These are phyloP conservation scores for Colletotrichum noveboracense DNA, from an alignment of 2,329 filamentous ascomycete species.

Conservation along the genomic window DNA sequence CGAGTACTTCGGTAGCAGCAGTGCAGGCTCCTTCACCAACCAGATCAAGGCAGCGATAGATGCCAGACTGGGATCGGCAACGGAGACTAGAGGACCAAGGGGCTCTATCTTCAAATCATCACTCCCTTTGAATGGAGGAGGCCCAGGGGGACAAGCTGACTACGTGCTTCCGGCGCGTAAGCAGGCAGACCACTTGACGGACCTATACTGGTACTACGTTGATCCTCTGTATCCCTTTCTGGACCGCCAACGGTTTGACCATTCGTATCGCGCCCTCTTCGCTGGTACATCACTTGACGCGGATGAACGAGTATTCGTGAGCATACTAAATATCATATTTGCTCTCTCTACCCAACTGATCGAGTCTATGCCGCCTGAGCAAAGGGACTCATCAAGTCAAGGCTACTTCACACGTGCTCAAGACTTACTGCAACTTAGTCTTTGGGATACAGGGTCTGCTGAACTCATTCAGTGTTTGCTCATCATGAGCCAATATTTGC, in stretches of 20 bases:
- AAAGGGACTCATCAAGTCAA: constrained; percentile 43
- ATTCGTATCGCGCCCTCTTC: constrained; percentile 45
- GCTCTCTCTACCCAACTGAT: constrained; percentile 49
- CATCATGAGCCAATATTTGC: constrained; percentile 52
- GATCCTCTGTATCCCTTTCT: constrained; percentile 52
- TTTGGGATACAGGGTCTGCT: constrained; percentile 47
- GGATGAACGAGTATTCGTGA: constrained; percentile 47
- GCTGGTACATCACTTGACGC: constrained; percentile 37
- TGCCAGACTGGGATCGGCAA: constrained; percentile 24
- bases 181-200: constrained; percentile 49
- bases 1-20: constrained; percentile 52
- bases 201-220: constrained; percentile 51
- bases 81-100: neutral
- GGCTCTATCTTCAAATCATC: constrained; percentile 24
- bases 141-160: constrained; percentile 17
- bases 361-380: constrained; percentile 42
- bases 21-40: constrained; percentile 50
- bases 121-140: neutral
- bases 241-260: constrained; percentile 39
- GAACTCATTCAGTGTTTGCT: constrained; percentile 52
- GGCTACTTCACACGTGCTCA: constrained; percentile 48
- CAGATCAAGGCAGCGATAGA: constrained; percentile 51
- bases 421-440: constrained; percentile 43
- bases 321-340: constrained; percentile 51
- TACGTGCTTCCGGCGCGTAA: constrained; percentile 49